A percentile compares a stretch with the other conserved stretches of the same genome.
Conservation (phyloP, 2,329 filamentous ascomycete species). For the Emmonsiellopsis sp. region DNA sequence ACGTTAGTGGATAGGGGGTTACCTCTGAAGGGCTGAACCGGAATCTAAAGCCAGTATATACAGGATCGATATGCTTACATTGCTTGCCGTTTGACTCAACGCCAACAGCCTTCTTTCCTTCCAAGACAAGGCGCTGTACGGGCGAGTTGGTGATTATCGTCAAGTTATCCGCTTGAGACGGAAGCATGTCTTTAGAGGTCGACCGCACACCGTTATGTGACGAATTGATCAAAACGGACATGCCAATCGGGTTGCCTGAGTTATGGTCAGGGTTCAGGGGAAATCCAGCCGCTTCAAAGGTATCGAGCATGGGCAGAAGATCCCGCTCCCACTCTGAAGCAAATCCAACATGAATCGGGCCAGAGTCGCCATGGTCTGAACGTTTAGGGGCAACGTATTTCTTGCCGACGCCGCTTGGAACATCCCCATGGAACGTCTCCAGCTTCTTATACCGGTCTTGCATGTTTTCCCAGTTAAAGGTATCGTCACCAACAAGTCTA, state of each 20-base stretch:
- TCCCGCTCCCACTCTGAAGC: constrained; percentile 43
- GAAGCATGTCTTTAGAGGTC: constrained; percentile 45
- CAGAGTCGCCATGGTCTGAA: constrained; percentile 41
- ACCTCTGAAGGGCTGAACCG: not conserved
- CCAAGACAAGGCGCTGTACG: constrained; percentile 41
- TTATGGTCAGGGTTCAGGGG: constrained; percentile 48
- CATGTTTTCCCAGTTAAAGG: constrained; percentile 48
- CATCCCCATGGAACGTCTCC: constrained; percentile 43
- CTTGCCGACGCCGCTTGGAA: constrained; percentile 28
- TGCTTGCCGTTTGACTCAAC: constrained; percentile 34
- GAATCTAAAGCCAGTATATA: not conserved
- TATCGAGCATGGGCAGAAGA: constrained; percentile 37
- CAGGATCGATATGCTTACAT: constrained; percentile 22
- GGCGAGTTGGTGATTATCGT: constrained; percentile 42
- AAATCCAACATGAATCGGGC: constrained; percentile 42
- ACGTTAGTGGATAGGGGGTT: not conserved
- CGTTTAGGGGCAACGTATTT: constrained; percentile 41
- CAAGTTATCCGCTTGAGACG: constrained; percentile 40
- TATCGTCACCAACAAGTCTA: constrained; percentile 44
- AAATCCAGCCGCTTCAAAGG: constrained; percentile 42
- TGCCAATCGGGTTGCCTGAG: constrained; percentile 50
- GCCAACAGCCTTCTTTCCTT: constrained; percentile 38
- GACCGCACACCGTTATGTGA: constrained; percentile 40
- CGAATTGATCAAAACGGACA: constrained; percentile 44
- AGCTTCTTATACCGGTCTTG: constrained; percentile 44